Conservation (phyloP, 768 basidiomycete species). For the Paxillus rubicundulus region DNA sequence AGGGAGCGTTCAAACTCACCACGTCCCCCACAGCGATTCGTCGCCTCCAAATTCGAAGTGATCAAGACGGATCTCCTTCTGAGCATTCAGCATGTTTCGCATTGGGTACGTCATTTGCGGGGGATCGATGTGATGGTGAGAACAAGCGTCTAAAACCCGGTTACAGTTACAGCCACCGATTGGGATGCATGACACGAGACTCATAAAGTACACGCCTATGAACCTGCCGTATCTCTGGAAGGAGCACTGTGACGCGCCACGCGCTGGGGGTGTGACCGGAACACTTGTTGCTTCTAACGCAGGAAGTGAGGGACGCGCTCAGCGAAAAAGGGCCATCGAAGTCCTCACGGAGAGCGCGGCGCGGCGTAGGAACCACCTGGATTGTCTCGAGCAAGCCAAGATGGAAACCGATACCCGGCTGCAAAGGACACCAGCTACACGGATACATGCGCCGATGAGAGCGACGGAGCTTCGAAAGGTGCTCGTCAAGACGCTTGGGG, state of each 20-base stretch:
- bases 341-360: conserved; percentile 19
- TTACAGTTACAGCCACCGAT: conserved; percentile 13
- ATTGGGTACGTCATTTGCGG: conserved; percentile 12
- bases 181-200: conserved; percentile 13
- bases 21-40: conserved; percentile 10
- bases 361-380: conserved; percentile 17
- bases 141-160: conserved; percentile 1
- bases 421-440: neutral
- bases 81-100: conserved; percentile 9
- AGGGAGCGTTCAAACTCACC: neutral
- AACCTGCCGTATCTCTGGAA: conserved; percentile 16
- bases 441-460: neutral
- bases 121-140: neutral
- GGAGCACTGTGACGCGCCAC: conserved; percentile 2
- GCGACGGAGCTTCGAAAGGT: neutral
- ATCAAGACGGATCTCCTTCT: conserved; percentile 15
- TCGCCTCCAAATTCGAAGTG: conserved; percentile 17
- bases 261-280: neutral
- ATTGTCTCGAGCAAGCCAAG: conserved; percentile 1
- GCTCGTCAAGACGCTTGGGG: conserved; percentile 1
- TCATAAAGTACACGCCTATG: conserved; percentile 17
- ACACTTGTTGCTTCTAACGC: neutral
- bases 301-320: neutral
- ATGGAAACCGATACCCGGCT: neutral
- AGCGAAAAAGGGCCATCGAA: conserved; percentile 18